Evolutionary conservation across 2,329 filamentous ascomycete genomes (phyloP).

Genomic region (Penicillium vulpinum): DNA sequence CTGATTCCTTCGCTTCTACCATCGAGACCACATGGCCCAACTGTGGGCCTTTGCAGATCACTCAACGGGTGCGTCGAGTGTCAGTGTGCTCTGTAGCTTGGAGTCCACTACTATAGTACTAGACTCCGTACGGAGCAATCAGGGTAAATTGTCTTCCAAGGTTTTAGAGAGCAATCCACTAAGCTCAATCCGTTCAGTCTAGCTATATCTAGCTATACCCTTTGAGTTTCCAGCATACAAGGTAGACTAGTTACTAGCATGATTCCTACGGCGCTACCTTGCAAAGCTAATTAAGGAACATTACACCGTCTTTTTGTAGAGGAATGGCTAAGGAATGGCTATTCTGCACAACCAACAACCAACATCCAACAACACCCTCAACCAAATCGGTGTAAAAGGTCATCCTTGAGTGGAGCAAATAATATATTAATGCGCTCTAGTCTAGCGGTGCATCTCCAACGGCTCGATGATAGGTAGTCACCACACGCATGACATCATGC

Average conservation of each 20-base stretch:
- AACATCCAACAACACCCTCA: neutral
- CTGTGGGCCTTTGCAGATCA: slow-evolving; percentile 2
- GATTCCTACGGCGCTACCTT: neutral
- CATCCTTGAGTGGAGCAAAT: no score
- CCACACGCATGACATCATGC: slow-evolving; percentile 14
- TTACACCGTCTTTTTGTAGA: neutral
- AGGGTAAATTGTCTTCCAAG: no score
- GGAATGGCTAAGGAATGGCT: neutral
- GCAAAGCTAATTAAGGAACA: slow-evolving; percentile 3
- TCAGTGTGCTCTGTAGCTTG: neutral
- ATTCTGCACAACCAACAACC: neutral
- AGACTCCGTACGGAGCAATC: no score
- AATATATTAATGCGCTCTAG: neutral
- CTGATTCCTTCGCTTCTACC: neutral
- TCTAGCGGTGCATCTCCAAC: neutral
- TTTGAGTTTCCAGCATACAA: neutral
- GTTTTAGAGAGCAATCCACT: neutral
- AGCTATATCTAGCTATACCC: neutral
- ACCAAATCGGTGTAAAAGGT: neutral
- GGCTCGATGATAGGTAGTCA: neutral
- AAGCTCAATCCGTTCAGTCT: neutral
- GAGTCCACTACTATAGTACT: no score
- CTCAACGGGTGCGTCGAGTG: neutral
- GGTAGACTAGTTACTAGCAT: neutral
- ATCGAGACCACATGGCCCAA: neutral